Evolutionary conservation across 2,329 filamentous ascomycete species (phyloP).

Genomic region (Fusarium sp.): DNA sequence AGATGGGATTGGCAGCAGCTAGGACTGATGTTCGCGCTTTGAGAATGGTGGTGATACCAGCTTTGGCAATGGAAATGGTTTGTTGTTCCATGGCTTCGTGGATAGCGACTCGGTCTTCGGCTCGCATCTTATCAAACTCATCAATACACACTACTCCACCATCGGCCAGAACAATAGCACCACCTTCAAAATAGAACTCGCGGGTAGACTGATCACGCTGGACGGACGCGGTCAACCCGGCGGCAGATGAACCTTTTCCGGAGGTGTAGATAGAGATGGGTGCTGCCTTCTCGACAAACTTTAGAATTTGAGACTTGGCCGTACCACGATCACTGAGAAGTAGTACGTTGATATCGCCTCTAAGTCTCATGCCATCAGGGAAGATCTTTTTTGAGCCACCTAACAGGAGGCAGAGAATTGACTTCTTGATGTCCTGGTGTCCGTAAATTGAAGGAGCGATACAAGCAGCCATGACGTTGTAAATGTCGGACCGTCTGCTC

Average conservation of each 20-base stretch:
- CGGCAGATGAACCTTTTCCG: slow-evolving; percentile 97
- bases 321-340: slow-evolving; percentile 97
- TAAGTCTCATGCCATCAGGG: slow-evolving; percentile 95
- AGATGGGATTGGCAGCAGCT: slow-evolving; percentile 96
- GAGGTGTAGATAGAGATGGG: slow-evolving; percentile 99
- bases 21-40: slow-evolving; percentile 96
- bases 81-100: slow-evolving; percentile 99
- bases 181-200: slow-evolving; percentile 97
- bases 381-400: slow-evolving; percentile 98
- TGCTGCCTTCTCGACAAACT: slow-evolving; percentile 96
- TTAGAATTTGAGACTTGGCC: slow-evolving; percentile 95
- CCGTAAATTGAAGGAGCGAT: slow-evolving; percentile 98
- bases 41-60: slow-evolving; percentile 96
- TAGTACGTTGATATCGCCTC: slow-evolving; percentile 98
- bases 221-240: slow-evolving; percentile 96
- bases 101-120: slow-evolving; percentile 96
- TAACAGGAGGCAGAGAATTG: slow-evolving; percentile 91
- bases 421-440: slow-evolving; percentile 95
- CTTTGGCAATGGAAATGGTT: slow-evolving; percentile 98
- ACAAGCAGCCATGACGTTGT: slow-evolving; percentile 87
- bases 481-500: slow-evolving; percentile 88
- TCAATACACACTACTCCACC: slow-evolving; percentile 98
- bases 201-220: slow-evolving; percentile 90
- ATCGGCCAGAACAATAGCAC: slow-evolving; percentile 97
- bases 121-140: slow-evolving; percentile 99